These are phyloP conservation scores for Vicia villosa DNA, from an alignment of 306 rosid genomes.

Conservation along the genomic window DNA sequence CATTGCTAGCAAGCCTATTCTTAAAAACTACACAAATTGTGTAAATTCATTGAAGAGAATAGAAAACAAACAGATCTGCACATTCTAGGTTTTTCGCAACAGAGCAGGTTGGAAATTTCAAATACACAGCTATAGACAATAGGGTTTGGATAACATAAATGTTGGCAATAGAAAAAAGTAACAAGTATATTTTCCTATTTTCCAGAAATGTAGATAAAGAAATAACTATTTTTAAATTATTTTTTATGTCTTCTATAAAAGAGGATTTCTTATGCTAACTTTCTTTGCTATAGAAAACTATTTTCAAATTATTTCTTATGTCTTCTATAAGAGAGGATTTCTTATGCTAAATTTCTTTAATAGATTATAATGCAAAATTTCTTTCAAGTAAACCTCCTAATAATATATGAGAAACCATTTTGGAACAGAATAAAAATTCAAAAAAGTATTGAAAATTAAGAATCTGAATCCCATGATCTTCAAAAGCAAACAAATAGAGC, in stretches of 20 bases:
- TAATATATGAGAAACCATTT: neutral
- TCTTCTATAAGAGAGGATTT: neutral
- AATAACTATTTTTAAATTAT: neutral
- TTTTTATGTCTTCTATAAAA: neutral
- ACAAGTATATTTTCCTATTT: neutral
- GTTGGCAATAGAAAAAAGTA: neutral
- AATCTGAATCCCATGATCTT: constrained; percentile 19
- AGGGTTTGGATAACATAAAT: neutral
- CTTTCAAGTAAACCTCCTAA: constrained; percentile 9
- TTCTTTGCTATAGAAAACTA: too few relatives aligned
- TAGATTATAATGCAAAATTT: neutral
- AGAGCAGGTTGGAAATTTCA: neutral
- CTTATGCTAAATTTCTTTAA: neutral
- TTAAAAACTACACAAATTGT: neutral
- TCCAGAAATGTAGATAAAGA: neutral
- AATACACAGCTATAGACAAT: neutral
- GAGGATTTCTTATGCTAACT: neutral
- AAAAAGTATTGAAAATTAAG: neutral
- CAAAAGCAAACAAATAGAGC: constrained; percentile 1
- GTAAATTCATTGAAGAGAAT: neutral
- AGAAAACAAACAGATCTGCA: neutral
- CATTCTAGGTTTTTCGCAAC: neutral
- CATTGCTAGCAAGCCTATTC: neutral
- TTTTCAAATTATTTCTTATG: neutral
- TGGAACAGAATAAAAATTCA: constrained; percentile 1